A percentile compares a stretch with the other conserved stretches of the same genome.
Conservation (phyloP, 441 rosid genomes). For the Mallotus repandus region DNA sequence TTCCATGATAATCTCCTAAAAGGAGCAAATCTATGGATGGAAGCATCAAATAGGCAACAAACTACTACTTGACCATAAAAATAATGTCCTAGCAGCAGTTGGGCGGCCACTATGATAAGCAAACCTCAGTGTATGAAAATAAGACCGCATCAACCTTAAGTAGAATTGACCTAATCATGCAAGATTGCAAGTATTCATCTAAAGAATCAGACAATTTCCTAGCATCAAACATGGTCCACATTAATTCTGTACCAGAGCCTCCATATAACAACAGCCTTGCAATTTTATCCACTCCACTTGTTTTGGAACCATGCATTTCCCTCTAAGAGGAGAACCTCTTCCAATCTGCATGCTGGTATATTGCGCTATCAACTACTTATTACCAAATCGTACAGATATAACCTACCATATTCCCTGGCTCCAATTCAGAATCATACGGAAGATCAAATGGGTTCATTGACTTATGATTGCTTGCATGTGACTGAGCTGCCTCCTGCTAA, state of each 20-base stretch:
- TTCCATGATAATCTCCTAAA: background rate
- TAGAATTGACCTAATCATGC: background rate
- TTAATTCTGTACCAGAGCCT: background rate
- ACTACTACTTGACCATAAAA: background rate
- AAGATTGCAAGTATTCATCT: background rate
- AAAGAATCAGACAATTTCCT: background rate
- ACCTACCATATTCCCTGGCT: conserved; percentile 63
- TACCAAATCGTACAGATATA: conserved; percentile 17
- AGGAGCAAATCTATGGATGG: background rate
- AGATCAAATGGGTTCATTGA: conserved; percentile 94
- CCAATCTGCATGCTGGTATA: background rate
- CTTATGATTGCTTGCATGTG: conserved; percentile 39
- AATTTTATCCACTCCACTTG: background rate
- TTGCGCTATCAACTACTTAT: background rate
- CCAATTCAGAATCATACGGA: conserved; percentile 68
- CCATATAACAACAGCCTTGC: background rate
- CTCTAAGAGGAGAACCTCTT: background rate
- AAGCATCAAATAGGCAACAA: background rate
- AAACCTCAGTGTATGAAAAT: background rate
- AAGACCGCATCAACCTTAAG: too few species aligned
- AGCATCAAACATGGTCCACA: background rate
- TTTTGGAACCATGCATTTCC: background rate
- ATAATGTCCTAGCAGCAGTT: too few species aligned
- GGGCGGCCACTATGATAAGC: background rate
- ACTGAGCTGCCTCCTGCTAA: conserved; percentile 49